Evolutionary conservation across 495 filamentous ascomycete species (phyloP).

Genomic region (Daldinia vernicosa): DNA sequence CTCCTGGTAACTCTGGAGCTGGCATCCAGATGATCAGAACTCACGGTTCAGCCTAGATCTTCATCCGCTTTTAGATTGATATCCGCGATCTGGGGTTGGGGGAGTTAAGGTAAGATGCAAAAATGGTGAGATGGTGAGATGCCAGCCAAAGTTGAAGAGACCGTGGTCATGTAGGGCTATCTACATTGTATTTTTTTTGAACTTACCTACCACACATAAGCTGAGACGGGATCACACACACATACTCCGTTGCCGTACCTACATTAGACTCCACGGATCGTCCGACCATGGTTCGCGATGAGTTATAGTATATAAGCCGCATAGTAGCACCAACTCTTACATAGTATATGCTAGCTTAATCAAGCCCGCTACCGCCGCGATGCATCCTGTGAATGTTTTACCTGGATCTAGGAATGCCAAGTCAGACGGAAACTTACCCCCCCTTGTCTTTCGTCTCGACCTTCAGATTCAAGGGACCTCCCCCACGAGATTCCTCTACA

Average conservation of each 20-base stretch:
- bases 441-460: slow-evolving; percentile 23
- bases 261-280: slow-evolving; percentile 34
- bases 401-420: slow-evolving; percentile 37
- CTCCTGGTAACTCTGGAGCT: slow-evolving; percentile 25
- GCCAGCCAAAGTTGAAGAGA: slow-evolving; percentile 34
- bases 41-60: slow-evolving; percentile 39
- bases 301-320: slow-evolving; percentile 35
- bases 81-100: slow-evolving; percentile 37
- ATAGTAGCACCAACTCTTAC: slow-evolving; percentile 30
- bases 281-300: slow-evolving; percentile 37
- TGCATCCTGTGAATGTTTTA: slow-evolving; percentile 24
- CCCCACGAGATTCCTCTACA: slow-evolving; percentile 30
- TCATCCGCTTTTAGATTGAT: slow-evolving; percentile 26
- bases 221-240: slow-evolving; percentile 27
- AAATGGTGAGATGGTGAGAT: slow-evolving; percentile 20
- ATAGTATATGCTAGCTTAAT: slow-evolving; percentile 17
- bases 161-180: slow-evolving; percentile 33
- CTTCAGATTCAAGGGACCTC: slow-evolving; percentile 15
- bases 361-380: slow-evolving; percentile 16
- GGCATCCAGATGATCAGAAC: slow-evolving; percentile 22
- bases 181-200: slow-evolving; percentile 23
- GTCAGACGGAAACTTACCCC: slow-evolving; percentile 22
- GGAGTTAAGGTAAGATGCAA: slow-evolving; percentile 16
- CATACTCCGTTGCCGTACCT: slow-evolving; percentile 29
- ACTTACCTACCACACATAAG: slow-evolving; percentile 34